phyloP scores from a whole-genome alignment of 1,284 basidiomycete species.

The Microbotryum saponariae region DNA sequence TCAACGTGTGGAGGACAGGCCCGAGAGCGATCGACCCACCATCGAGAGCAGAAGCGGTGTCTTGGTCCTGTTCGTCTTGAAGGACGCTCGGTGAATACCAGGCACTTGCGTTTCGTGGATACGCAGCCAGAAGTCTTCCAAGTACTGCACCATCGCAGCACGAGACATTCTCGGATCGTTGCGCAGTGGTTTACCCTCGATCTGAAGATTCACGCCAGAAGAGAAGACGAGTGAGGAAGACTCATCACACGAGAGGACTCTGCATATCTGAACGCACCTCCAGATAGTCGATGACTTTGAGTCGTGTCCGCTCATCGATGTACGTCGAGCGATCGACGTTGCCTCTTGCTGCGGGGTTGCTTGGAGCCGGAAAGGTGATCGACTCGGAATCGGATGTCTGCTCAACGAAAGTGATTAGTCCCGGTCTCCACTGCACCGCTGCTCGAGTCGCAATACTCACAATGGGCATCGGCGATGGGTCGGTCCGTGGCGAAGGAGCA shows the following conservation, averaged over 20 bases:
- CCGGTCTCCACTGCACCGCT: no score
- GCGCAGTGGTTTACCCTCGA: slow-evolving; percentile 21
- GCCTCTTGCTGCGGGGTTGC: no score
- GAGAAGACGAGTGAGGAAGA: no score
- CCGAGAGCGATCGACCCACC: slow-evolving; percentile 3
- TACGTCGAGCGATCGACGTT: slow-evolving; percentile 18
- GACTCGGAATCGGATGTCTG: no score
- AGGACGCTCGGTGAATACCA: slow-evolving; percentile 27
- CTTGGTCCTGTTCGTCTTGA: slow-evolving; percentile 16
- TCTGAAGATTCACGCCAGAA: slow-evolving; percentile 5
- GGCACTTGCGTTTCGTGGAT: slow-evolving; percentile 32
- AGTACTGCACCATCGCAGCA: slow-evolving; percentile 21
- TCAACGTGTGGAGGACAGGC: no score
- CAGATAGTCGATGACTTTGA: slow-evolving; percentile 26
- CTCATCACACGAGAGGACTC: not conserved
- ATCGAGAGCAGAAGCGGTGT: slow-evolving; percentile 27
- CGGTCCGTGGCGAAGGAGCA: no score
- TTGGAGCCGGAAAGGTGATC: no score
- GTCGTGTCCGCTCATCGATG: slow-evolving; percentile 20
- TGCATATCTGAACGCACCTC: slow-evolving; percentile 11
- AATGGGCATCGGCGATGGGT: no score
- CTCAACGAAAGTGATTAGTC: no score
- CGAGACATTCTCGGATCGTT: slow-evolving; percentile 21
- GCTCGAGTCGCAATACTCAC: no score
- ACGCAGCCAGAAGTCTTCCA: slow-evolving; percentile 27